These are phyloP conservation scores for Microbotryomycetes sp. DNA, from an alignment of 1,284 basidiomycete species.

Conservation along the genomic window DNA sequence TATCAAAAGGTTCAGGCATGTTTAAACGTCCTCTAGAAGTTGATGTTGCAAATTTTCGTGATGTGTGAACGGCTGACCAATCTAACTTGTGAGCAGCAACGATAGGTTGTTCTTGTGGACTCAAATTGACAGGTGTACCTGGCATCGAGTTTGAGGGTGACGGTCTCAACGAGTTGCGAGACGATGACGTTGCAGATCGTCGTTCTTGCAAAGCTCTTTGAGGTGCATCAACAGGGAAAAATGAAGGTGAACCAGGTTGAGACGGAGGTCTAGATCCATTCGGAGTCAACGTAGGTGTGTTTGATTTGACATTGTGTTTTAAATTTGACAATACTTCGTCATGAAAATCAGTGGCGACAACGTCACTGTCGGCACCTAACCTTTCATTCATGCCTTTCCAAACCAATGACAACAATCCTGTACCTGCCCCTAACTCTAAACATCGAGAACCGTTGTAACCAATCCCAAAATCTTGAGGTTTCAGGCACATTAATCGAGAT, in stretches of 20 bases:
- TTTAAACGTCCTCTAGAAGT: neutral
- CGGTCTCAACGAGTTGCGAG: neutral
- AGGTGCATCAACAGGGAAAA: neutral
- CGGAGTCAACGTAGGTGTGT: constrained; percentile 43
- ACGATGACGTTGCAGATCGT: neutral
- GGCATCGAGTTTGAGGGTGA: neutral
- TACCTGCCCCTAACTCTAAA: constrained; percentile 80
- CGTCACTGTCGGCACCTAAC: constrained; percentile 4
- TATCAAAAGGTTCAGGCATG: constrained; percentile 18
- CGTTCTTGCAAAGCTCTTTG: neutral
- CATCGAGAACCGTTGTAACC: constrained; percentile 46
- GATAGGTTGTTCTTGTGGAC: constrained; percentile 6
- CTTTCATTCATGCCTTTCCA: constrained; percentile 31
- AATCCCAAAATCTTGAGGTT: constrained; percentile 55
- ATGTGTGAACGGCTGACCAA: constrained; percentile 31
- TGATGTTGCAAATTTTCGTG: constrained; percentile 16
- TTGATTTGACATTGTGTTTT: constrained; percentile 57
- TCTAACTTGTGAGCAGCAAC: constrained; percentile 27
- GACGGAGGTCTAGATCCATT: neutral
- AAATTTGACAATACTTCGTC: constrained; percentile 70
- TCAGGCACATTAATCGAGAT: constrained; percentile 63
- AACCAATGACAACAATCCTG: constrained; percentile 57
- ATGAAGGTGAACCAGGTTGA: neutral
- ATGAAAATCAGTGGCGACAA: constrained; percentile 62
- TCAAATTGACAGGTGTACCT: neutral